These are phyloP conservation scores for Hypericum perforatum DNA, from an alignment of 345 rosid species.

Conservation along the genomic window DNA sequence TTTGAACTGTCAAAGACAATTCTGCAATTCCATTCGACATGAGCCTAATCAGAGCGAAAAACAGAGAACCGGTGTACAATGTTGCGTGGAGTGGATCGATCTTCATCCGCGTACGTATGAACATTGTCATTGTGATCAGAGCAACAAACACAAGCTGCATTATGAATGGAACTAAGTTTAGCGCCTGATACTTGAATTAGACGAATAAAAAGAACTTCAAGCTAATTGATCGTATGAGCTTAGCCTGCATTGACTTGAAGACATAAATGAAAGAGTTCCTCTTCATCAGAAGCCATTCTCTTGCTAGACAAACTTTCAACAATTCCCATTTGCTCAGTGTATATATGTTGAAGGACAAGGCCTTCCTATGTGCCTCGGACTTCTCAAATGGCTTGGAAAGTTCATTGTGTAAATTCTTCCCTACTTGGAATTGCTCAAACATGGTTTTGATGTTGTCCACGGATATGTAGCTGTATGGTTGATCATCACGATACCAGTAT, in stretches of 20 bases:
- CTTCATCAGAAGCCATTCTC: constrained; percentile 56
- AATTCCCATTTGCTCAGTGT: constrained; percentile 43
- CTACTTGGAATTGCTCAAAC: constrained; percentile 32
- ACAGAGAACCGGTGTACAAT: constrained; percentile 31
- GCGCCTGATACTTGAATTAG: too few species aligned
- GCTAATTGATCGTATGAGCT: too few species aligned
- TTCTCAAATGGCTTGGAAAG: constrained; percentile 31
- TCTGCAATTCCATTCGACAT: constrained; percentile 29
- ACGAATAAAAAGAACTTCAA: too few species aligned
- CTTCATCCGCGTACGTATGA: constrained; percentile 27
- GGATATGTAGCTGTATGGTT: constrained; percentile 34
- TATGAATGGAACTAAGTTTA: neutral
- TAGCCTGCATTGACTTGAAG: constrained; percentile 36
- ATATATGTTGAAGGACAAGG: constrained; percentile 37
- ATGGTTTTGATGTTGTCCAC: constrained; percentile 26
- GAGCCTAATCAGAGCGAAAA: constrained; percentile 29
- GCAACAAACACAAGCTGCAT: constrained; percentile 35
- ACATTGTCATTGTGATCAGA: constrained; percentile 27
- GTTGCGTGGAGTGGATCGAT: constrained; percentile 24
- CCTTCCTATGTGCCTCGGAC: constrained; percentile 23
- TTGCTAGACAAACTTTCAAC: constrained; percentile 47
- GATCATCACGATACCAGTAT: constrained; percentile 34
- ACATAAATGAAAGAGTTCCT: constrained; percentile 34
- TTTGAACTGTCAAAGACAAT: constrained; percentile 27
- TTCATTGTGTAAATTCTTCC: constrained; percentile 28